These are phyloP conservation scores for Multifurca ochricompacta DNA, from an alignment of 768 basidiomycete genomes.

Conservation along the genomic window DNA sequence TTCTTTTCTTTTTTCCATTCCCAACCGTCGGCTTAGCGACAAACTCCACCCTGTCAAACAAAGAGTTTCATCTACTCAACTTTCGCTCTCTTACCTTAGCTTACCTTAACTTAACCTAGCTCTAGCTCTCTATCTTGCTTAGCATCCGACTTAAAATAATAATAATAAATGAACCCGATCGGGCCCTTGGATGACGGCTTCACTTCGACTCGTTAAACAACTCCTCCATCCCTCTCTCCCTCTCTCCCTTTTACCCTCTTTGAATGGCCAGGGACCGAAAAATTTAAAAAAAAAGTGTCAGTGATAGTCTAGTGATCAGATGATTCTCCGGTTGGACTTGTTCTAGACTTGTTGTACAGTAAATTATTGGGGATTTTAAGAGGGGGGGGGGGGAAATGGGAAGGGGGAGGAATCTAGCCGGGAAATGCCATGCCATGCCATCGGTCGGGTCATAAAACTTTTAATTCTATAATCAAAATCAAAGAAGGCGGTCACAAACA, in stretches of 20 bases:
- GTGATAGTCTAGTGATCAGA: not conserved
- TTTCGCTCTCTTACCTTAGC: not conserved
- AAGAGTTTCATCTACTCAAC: not conserved
- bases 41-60: not conserved
- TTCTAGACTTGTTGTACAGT: no score
- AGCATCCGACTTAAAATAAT: no score
- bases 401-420: conserved; percentile 1
- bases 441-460: no score
- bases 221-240: not conserved
- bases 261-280: not conserved
- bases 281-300: not conserved
- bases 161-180: no score
- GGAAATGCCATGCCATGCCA: conserved; percentile 10
- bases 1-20: not conserved
- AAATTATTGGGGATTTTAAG: no score
- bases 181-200: no score
- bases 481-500: not conserved
- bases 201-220: not conserved
- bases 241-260: not conserved
- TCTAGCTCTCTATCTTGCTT: no score
- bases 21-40: conserved; percentile 4
- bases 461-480: no score
- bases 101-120: no score
- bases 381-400: no score
- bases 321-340: no score